Base-by-base conservation (phyloP, 2,329 filamentous ascomycete genomes). In the Claviceps africana region DNA sequence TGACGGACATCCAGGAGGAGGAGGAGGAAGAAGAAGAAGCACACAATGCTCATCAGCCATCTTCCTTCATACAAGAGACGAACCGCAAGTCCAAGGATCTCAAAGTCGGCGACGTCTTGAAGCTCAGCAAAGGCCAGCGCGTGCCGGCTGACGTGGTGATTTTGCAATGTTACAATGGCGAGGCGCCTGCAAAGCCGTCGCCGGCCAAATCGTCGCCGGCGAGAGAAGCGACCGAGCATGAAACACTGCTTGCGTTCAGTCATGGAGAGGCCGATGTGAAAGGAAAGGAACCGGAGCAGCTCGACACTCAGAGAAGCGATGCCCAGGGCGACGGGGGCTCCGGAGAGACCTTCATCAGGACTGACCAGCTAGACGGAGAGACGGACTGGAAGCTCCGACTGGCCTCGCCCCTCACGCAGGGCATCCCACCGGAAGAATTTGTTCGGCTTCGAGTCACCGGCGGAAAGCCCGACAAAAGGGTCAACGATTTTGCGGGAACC, bases 321-420 rank as follows among this genome's bases (percentile, higher is more conserved):
- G 56, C 59, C 2, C 66, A 69, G 39, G 65, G 61, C 47, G 68
- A 70, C 19, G 51, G 48, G 6, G 69, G 77, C n/a, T 74, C 76
- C 28, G 89, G 89, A 30, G 94, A 98, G 68, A 91, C 91, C 0
- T 98, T 98, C 62, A 97, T 98, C 63, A 81, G 93, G 55, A 98
- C 94, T 2, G 93, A 98, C 67, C 93, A 98, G 64, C 76, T 98
- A 10, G 93, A 98, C 62, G 93, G 93, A 59, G 93, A 98, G 70
- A 98, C 93, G 0, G 93, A 98, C 64, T 98, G 93, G 94, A 98
- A 98, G 69, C 73, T 98, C 53, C 83, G 94, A 31, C 69, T 97
- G 37, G 89, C 93, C 1, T 93, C 89, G 13, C 81, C 87, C 0
- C 69, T 97, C 28, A 91, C 90, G 0, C 93, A 98, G 63, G 78